Evolutionary conservation across 768 basidiomycete genomes (phyloP).

Genomic region (Rhodocollybia butyracea): DNA sequence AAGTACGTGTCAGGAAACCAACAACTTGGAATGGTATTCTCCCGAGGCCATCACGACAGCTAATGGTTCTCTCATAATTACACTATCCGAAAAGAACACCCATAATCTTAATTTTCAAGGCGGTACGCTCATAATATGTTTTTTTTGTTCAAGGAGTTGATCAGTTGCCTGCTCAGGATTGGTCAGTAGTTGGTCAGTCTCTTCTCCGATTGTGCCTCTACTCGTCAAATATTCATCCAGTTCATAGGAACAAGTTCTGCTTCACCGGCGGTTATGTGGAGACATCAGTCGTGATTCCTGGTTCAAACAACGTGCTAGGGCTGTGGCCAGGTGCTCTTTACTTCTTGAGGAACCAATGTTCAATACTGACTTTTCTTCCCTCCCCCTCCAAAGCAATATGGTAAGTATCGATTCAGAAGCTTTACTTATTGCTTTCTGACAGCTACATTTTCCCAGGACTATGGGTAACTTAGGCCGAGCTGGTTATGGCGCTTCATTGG

Average conservation of each 20-base stretch:
- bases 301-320: slow-evolving; percentile 61
- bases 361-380: too few species aligned
- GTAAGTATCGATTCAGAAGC: too few species aligned
- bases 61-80: slow-evolving; percentile 70
- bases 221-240: slow-evolving; percentile 37
- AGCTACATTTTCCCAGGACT: neutral
- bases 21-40: slow-evolving; percentile 87
- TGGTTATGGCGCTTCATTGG: slow-evolving; percentile 52
- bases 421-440: too few species aligned
- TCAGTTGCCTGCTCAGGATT: neutral
- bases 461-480: slow-evolving; percentile 29
- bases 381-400: too few species aligned
- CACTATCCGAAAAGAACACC: slow-evolving; percentile 52
- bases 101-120: slow-evolving; percentile 73
- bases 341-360: too few species aligned
- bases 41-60: slow-evolving; percentile 70
- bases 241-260: slow-evolving; percentile 79
- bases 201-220: slow-evolving; percentile 43
- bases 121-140: slow-evolving; percentile 31
- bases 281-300: slow-evolving; percentile 61
- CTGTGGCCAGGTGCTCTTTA: slow-evolving; percentile 84
- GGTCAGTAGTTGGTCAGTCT: slow-evolving; percentile 17
- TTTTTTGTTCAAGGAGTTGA: neutral
- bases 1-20: slow-evolving; percentile 38
- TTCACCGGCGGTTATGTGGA: slow-evolving; percentile 84